These are phyloP conservation scores for Globisporangium okanoganense DNA, from an alignment of 352 stramenopile species.

Conservation along the genomic window DNA sequence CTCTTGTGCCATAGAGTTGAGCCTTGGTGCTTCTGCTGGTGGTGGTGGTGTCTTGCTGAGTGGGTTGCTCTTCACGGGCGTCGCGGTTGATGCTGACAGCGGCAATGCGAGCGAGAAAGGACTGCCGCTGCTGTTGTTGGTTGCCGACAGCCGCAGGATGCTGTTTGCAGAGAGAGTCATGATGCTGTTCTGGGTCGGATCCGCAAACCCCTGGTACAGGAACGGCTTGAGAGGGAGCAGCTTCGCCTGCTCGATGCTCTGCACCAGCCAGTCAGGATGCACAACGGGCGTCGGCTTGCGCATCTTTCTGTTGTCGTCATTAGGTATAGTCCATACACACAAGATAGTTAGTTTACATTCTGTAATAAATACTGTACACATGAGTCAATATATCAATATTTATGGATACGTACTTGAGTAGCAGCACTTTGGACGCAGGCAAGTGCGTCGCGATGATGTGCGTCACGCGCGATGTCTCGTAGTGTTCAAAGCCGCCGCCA, in stretches of 20 bases:
- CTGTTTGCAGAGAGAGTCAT: conserved; percentile 14
- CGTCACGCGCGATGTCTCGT: conserved; percentile 81
- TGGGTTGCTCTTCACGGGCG: neutral
- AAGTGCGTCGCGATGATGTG: conserved; percentile 87
- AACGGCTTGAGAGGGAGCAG: conserved; percentile 81
- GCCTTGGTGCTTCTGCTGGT: neutral
- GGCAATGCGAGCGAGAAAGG: neutral
- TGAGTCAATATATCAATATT: too few relatives aligned
- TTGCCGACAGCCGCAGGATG: conserved; percentile 4
- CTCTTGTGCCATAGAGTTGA: neutral
- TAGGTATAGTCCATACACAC: neutral
- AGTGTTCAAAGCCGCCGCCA: conserved; percentile 87
- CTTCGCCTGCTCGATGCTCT: conserved; percentile 73
- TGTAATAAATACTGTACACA: too few relatives aligned
- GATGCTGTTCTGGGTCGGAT: conserved; percentile 60
- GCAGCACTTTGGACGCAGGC: conserved; percentile 77
- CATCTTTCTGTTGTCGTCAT: conserved; percentile 34
- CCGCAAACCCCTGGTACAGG: conserved; percentile 77
- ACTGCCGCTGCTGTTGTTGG: neutral
- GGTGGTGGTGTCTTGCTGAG: neutral
- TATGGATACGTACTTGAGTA: conserved; percentile 61
- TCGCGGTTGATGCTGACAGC: neutral
- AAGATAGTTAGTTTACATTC: neutral
- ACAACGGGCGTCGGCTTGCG: conserved; percentile 70
- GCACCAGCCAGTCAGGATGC: conserved; percentile 90